These are phyloP conservation scores for Gynochthodes officinalis DNA, from an alignment of 257 asterid species.

Conservation along the genomic window DNA sequence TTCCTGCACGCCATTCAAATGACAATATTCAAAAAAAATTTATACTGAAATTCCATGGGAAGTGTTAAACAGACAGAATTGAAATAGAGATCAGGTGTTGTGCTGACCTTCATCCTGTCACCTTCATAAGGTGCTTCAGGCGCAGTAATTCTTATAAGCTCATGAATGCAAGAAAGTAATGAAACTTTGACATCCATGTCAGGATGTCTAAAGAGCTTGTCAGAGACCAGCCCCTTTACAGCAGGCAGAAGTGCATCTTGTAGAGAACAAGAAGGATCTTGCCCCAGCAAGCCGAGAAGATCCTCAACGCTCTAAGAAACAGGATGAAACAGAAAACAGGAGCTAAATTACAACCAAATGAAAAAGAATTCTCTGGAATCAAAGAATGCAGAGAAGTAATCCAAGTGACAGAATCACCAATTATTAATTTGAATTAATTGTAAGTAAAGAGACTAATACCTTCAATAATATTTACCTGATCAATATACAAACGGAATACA, in stretches of 20 bases:
- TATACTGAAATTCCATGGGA: background rate
- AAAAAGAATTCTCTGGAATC: background rate
- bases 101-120: slow-evolving; percentile 19
- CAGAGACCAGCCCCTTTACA: slow-evolving; percentile 23
- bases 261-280: slow-evolving; percentile 18
- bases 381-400: background rate
- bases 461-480: background rate
- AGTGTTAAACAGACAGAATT: background rate
- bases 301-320: slow-evolving; percentile 22
- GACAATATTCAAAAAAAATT: background rate
- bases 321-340: background rate
- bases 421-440: background rate
- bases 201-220: slow-evolving; percentile 25
- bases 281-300: slow-evolving; percentile 22
- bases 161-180: slow-evolving; percentile 31
- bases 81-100: background rate
- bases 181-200: slow-evolving; percentile 27
- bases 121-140: slow-evolving; percentile 29
- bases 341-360: background rate
- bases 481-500: background rate
- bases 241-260: slow-evolving; percentile 23
- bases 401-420: background rate
- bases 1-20: slow-evolving; percentile 25
- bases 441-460: background rate
- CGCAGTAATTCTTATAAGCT: slow-evolving; percentile 32